phyloP scores from a whole-genome alignment of 75 land plant species.

The Cryptomeria japonica region DNA sequence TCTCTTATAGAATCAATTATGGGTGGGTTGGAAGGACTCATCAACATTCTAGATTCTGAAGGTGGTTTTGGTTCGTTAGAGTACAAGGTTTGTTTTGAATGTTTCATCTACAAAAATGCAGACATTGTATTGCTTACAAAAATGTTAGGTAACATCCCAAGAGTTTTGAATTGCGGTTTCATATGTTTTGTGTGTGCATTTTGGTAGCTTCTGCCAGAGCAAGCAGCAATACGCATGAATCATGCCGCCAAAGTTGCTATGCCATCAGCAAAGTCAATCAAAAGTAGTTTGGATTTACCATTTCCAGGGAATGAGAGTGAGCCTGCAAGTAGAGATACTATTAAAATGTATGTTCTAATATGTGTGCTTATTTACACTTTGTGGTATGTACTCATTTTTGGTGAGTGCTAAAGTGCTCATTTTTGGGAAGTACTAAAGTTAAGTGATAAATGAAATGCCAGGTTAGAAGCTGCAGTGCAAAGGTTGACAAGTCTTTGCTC shows the following conservation, averaged over 20 bases:
- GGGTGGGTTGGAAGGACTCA: conserved; percentile 98
- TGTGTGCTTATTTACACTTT: background rate
- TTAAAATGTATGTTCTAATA: conserved; percentile 75
- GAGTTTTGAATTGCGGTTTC: background rate
- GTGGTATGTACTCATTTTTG: background rate
- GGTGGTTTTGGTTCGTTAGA: conserved; percentile 97
- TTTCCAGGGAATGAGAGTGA: conserved; percentile 92
- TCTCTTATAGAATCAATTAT: conserved; percentile 95
- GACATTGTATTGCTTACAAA: background rate
- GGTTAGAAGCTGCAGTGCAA: conserved; percentile 99
- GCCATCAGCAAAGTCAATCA: conserved; percentile 60
- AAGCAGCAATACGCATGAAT: conserved; percentile 86
- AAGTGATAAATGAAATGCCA: conserved; percentile 27
- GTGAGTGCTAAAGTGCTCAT: background rate
- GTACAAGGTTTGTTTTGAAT: conserved; percentile 56
- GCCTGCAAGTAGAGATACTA: conserved; percentile 79
- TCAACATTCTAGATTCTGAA: conserved; percentile 97
- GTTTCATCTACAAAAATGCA: background rate
- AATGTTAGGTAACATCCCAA: background rate
- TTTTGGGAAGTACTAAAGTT: background rate
- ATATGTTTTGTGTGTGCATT: conserved; percentile 14
- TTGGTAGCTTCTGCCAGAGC: conserved; percentile 94
- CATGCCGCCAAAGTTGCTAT: conserved; percentile 56
- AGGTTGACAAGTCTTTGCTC: conserved; percentile 95
- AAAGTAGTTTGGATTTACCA: conserved; percentile 44